A percentile compares a stretch with the other conserved stretches of the same genome.
phyloP scores from a whole-genome alignment of 2,329 filamentous ascomycete species.

The Colletotrichum endophyticum region DNA sequence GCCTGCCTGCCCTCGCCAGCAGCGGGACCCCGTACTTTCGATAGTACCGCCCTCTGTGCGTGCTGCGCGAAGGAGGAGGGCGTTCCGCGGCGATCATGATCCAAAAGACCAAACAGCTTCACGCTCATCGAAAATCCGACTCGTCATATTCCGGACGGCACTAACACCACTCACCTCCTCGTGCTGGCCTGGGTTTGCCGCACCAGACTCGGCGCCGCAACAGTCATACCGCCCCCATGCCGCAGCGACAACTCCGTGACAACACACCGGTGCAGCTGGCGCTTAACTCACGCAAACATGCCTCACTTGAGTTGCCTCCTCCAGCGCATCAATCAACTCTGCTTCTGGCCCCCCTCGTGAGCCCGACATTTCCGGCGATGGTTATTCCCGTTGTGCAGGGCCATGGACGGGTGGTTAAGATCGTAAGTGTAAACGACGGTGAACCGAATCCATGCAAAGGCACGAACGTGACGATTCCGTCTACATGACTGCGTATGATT shows the following conservation, averaged over 20 bases:
- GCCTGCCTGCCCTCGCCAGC: neutral
- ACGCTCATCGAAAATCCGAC: constrained; percentile 3
- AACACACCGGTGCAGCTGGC: constrained; percentile 17
- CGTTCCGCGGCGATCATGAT: constrained; percentile 8
- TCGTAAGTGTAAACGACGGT: neutral
- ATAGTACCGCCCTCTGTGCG: neutral
- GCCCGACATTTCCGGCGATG: neutral
- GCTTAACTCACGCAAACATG: constrained; percentile 6
- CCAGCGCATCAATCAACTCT: neutral
- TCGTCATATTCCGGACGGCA: neutral
- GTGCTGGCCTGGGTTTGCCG: neutral
- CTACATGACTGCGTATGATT: neutral
- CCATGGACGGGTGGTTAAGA: neutral
- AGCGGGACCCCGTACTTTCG: neutral
- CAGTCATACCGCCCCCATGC: neutral
- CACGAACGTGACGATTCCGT: neutral
- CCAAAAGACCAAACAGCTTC: neutral
- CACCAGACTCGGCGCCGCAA: neutral
- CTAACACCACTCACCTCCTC: neutral
- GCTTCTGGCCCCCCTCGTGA: neutral
- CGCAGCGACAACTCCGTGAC: neutral
- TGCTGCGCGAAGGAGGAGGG: neutral
- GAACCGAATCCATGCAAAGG: neutral
- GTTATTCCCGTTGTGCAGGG: neutral
- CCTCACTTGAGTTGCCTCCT: neutral